Evolutionary conservation across 2,329 filamentous ascomycete species (phyloP), one percentile per base, ranked within the genome.

Genomic region (Phialemonium atrogriseum): DNA sequence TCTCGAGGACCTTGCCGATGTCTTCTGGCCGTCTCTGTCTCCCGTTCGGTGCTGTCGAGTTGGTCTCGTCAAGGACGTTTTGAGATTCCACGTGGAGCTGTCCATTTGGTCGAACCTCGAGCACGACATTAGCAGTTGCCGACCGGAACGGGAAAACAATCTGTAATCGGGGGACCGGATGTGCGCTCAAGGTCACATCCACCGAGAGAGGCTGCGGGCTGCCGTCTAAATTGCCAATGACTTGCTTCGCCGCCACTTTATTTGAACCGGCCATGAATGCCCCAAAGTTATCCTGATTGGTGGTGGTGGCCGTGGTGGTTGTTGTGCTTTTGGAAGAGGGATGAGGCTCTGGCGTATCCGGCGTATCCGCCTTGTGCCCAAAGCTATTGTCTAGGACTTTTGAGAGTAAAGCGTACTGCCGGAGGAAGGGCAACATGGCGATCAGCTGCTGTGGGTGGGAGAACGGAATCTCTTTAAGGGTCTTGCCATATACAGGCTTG

Each of bases 381-480:
- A 85, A 82, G 35, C 69, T 75, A 30, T 71, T 73, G 34, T 68
- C 60, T 4, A 89, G 63, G 3, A 91, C 55, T 0, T 65, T 73
- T 2, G 75, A 75, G 5, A 85, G 60, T 42, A 82, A 77, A 0
- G 80, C 80, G 48, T 85, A 91, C 51, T 91, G 84, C 10, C 85
- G 68, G 11, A 91, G 61, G 4, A 70, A 63, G 0, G 84, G 83
- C n/a, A 93, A 64, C 49, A 88, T 74, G 32, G 73, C 68, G 6
- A 88, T 61, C 4, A 93, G 60, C 49, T 93, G 84, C 30, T 77
- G 72, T 0, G 85, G 85, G 47, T 93, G 85, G 3, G 76, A 74
- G 48, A 93, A 89, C 0, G 83, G 77, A 19, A 91, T 63, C 34
- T 80, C 74, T 1, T 70, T 71, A 7, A 93, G 54, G 4, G 67